Base-by-base conservation (phyloP, 495 filamentous ascomycete species). In the Evernia prunastri region DNA sequence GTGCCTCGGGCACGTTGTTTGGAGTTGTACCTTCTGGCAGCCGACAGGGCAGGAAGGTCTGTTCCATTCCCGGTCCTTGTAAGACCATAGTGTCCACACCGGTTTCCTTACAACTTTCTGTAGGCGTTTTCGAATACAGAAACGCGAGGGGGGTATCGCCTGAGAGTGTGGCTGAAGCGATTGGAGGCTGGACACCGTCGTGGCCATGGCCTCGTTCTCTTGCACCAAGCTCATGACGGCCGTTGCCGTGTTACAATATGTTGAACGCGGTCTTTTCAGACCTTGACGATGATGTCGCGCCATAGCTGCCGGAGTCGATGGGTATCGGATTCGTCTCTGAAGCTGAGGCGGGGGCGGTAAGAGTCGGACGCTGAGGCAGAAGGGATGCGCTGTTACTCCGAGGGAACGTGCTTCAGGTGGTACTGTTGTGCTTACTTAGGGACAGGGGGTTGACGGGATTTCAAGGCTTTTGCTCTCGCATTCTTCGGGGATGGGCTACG, bases 231-330 rank as follows among this genome's bases (percentile, higher is more conserved):
- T 79, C 15, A 71, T 81, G 54, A 77, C 79, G 33, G 72, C 74
- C 23, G 71, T 84, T 33, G 72, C 76, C n/a, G 74, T 71, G 1
- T 68, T 86, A 18, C 76, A 81, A 68, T 81, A 79, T 65, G 77
- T 84, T 20, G 79, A 83, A 15, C 71, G 77, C 13, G 77, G 76
- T 7, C 70, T 75, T 0, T 63, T 84, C 13, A n/a, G 68, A 68
- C 10, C 70, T 85, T 3, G 73, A 76, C 43, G 72, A 70, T 10
- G 75, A 80, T 45, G 59, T 82, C 0, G 72, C 73, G 12, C 25
- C 36, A 4, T 59, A 77, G 40, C 66, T 74, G 9, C 79, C 79
- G 4, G 78, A 80, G n/a, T 72, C 82, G 4, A 66, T 70, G 18
- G 66, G 60, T 36, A 72, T 74, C 42, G 66, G 74, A 27, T 63